These are phyloP conservation scores for Candida suzukii DNA, from an alignment of 805 yeast species.

Conservation along the genomic window DNA sequence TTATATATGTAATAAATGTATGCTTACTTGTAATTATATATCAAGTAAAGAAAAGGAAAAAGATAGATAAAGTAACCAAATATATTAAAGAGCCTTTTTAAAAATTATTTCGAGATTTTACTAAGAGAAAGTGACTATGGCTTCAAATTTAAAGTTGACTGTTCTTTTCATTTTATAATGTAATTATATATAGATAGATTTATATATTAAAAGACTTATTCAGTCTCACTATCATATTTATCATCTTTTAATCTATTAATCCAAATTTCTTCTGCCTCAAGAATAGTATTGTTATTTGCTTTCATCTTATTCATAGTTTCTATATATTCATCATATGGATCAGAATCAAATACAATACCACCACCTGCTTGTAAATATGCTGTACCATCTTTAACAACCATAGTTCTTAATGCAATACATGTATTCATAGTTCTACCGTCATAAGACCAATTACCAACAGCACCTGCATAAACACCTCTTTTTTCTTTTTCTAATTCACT, in stretches of 20 bases:
- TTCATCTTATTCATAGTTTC: slow-evolving; percentile 97
- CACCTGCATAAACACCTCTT: slow-evolving; percentile 97
- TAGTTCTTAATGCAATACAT: slow-evolving; percentile 94
- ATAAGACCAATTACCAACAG: slow-evolving; percentile 97
- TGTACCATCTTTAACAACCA: slow-evolving; percentile 85
- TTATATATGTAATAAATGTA: no score
- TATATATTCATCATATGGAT: slow-evolving; percentile 88
- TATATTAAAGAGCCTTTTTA: no score
- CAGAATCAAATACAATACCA: slow-evolving; percentile 93
- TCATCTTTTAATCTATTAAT: slow-evolving; percentile 31
- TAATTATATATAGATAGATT: no score
- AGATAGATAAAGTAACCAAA: no score
- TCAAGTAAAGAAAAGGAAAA: no score
- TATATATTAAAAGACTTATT: no score
- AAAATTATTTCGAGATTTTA: no score
- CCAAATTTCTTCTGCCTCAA: slow-evolving; percentile 87
- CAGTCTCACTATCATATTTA: slow-evolving; percentile 19
- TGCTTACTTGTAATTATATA: no score
- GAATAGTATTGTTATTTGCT: slow-evolving; percentile 84
- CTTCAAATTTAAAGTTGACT: no score
- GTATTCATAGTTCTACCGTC: slow-evolving; percentile 95
- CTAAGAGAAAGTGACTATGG: no score
- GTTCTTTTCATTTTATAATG: no score
- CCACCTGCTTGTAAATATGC: slow-evolving; percentile 99
- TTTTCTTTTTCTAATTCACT: slow-evolving; percentile 86